phyloP scores from a whole-genome alignment of 2,329 filamentous ascomycete genomes.

The Dryadomyces quercivorus region DNA sequence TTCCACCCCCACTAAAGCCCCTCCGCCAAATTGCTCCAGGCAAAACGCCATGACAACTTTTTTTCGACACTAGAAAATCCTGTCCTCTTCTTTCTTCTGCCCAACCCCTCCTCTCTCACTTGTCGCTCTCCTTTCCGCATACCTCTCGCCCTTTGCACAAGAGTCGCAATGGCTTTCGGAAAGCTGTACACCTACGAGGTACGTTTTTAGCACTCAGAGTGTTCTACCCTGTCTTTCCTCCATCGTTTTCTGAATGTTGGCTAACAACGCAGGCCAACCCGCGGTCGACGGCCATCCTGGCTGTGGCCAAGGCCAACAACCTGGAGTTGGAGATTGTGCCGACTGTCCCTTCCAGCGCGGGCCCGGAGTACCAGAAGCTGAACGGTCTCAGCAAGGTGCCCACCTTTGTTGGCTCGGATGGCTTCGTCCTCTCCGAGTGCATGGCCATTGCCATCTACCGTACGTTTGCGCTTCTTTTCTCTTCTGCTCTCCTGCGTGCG shows the following conservation, averaged over 20 bases:
- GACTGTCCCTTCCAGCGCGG: slow-evolving; percentile 52
- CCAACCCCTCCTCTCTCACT: slow-evolving; percentile 9
- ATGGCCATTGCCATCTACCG: slow-evolving; percentile 96
- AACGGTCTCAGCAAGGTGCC: slow-evolving; percentile 87
- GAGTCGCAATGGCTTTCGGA: slow-evolving; percentile 80
- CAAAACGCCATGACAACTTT: slow-evolving; percentile 7
- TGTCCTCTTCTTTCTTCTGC: slow-evolving; percentile 13
- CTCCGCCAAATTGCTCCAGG: slow-evolving; percentile 1
- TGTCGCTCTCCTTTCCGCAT: slow-evolving; percentile 13
- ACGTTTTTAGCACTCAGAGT: neutral
- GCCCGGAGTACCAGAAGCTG: slow-evolving; percentile 68
- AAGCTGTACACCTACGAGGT: slow-evolving; percentile 58
- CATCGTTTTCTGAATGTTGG: too few relatives aligned
- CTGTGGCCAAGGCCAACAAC: slow-evolving; percentile 94
- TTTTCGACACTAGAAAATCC: slow-evolving; percentile 10
- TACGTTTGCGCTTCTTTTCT: slow-evolving; percentile 41
- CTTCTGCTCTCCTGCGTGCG: neutral
- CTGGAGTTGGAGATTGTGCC: slow-evolving; percentile 80
- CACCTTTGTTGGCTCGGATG: slow-evolving; percentile 84
- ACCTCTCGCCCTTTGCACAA: slow-evolving; percentile 11
- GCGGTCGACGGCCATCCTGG: slow-evolving; percentile 78
- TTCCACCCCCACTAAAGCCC: slow-evolving; percentile 10
- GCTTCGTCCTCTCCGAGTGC: slow-evolving; percentile 76
- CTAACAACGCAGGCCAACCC: slow-evolving; percentile 58
- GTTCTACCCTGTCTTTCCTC: too few relatives aligned